Conservation (phyloP, 805 yeast genomes). For the Metschnikowia koreensis region DNA sequence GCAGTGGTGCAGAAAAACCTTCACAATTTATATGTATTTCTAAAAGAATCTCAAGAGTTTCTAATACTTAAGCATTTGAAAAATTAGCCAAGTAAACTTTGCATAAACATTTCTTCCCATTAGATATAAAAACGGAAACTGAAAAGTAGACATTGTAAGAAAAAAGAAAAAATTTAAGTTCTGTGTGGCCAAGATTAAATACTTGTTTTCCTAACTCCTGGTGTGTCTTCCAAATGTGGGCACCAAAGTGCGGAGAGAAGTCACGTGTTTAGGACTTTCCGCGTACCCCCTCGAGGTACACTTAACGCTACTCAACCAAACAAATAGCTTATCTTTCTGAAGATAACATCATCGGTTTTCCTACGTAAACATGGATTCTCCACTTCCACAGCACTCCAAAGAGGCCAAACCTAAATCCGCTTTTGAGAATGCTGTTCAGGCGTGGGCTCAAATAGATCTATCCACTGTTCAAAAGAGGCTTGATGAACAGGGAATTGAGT, state of each 20-base stretch:
- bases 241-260: neutral
- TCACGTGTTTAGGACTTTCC: neutral
- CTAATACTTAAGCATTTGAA: no score
- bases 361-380: constrained; percentile 1
- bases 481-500: constrained; percentile 70
- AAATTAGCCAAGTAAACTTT: no score
- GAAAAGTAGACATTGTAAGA: no score
- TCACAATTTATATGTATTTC: no score
- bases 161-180: no score
- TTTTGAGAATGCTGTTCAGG: constrained; percentile 49
- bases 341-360: neutral
- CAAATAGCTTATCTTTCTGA: neutral
- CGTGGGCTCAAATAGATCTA: constrained; percentile 75
- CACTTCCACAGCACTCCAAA: neutral
- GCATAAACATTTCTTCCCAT: no score
- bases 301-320: neutral
- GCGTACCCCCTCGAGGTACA: neutral
- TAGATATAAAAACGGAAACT: no score
- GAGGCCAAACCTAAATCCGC: constrained; percentile 8
- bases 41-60: no score
- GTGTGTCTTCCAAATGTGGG: neutral
- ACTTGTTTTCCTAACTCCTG: no score
- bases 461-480: constrained; percentile 66
- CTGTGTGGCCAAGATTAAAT: no score
- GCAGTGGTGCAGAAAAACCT: no score